Evolutionary conservation across 2,329 filamentous ascomycete species (phyloP), one percentile per base, ranked within the genome.

Genomic region (Colletotrichum paranaense): DNA sequence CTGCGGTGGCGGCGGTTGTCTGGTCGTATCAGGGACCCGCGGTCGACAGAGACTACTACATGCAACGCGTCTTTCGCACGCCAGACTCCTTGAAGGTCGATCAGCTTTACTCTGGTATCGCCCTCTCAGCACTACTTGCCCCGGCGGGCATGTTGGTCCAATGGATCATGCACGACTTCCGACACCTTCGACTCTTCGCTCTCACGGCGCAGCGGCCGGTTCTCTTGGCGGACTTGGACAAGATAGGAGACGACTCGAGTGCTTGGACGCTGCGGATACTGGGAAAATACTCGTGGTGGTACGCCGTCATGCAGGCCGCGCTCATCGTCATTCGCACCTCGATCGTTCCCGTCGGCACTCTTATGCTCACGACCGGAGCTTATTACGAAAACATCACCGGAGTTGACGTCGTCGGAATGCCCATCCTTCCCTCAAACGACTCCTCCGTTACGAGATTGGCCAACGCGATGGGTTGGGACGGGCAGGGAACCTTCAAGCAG

Each of bases 121-220:
- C 68, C 11, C 62, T 71, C 22, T 71, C 68, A 6, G 62, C 56
- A 5, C 1, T 71, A 14, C 62, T 71, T 4, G 68, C 68, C 4
- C 68, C 68, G 8, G 68, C 68, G 2, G 68, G 68, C 14, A 71
- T 71, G 68, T 9, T 71, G 30, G 68, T 71, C 4, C 68, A 71
- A 35, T 67, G 68, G 68, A 71, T 71, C 24, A 71, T 67, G 68
- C 62, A 66, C 62, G 56, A 60, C 3, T 71, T 71, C 24, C 62
- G 68, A 8, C 68, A 71, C 4, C 55, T 71, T 4, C 62, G 68
- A 4, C 55, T 71, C 12, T 71, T 67, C 32, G 68, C 62, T 26
- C 62, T 71, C 11, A 60, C 68, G 6, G 68, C 68, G 24, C 68
- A 71, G 38, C 42, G 55, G 12, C 62, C 62, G 7, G 67, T 70